Percentiles rank a stretch among this genome's conserved stretches.
Conservation (phyloP, 768 basidiomycete genomes). For the Rhizopogon sp. region DNA sequence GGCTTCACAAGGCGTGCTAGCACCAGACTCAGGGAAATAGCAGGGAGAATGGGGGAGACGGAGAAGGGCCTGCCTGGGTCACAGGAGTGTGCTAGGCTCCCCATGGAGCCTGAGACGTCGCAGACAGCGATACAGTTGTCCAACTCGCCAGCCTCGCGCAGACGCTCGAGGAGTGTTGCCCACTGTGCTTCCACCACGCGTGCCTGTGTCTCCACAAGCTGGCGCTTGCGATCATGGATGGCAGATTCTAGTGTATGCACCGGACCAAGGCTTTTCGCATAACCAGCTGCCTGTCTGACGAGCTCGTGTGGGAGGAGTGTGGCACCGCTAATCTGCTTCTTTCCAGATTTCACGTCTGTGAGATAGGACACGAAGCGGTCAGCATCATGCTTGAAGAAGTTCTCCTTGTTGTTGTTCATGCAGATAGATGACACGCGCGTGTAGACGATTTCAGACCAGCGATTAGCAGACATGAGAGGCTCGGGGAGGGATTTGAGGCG, state of each 20-base stretch:
- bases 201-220: conserved; percentile 28
- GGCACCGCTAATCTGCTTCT: conserved; percentile 56
- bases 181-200: conserved; percentile 63
- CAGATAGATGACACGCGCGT: conserved; percentile 53
- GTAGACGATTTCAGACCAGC: conserved; percentile 56
- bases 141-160: conserved; percentile 51
- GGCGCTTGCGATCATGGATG: conserved; percentile 22
- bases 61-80: conserved; percentile 7
- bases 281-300: conserved; percentile 32
- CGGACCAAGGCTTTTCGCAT: background rate
- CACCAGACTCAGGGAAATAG: conserved; percentile 61
- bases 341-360: conserved; percentile 48
- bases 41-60: conserved; percentile 49
- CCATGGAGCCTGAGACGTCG: conserved; percentile 78
- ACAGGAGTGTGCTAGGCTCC: conserved; percentile 13
- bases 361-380: conserved; percentile 58
- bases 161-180: conserved; percentile 48
- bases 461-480: conserved; percentile 54
- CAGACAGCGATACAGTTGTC: conserved; percentile 63
- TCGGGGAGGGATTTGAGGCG: conserved; percentile 43
- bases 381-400: conserved; percentile 55
- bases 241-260: background rate
- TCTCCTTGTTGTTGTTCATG: conserved; percentile 53
- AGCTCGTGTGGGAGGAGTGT: conserved; percentile 64
- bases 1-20: conserved; percentile 57